Base-by-base conservation (phyloP, 495 filamentous ascomycete genomes). In the Xylaria cubensis region DNA sequence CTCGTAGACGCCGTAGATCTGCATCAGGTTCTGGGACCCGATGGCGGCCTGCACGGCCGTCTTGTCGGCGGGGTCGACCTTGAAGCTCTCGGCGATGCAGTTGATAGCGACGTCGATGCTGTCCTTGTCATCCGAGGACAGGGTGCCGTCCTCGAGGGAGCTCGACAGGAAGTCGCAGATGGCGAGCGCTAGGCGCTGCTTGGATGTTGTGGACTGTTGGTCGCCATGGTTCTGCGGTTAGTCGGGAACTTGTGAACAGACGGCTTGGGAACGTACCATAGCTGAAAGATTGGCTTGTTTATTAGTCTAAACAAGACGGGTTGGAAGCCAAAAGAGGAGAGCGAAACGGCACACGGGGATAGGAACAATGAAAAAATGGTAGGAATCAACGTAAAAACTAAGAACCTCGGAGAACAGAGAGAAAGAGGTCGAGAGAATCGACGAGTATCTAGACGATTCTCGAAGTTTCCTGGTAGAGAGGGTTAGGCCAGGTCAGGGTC, bases 161-260 rank as follows among this genome's bases (percentile, higher is more conserved):
- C 88, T 90, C 68, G 87, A 88, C 39, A 99, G 91, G 87, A 97
- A 99, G 84, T 97, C 94, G 84, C 97, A 92, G 82, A 99, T 94
- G 76, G 97, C 94, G 79, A 98, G 92, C 77, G 96, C 97, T 70
- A 99, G 90, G 83, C 95, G 93, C 86, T 99, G 97, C 84, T 97
- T 97, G 72, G 94, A 91, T 73, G 92, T 92, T 71, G 82, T 81
- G 59, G 80, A 76, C 82, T 84, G 56, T 62, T 26, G 53, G 29
- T 46, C 5, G 13, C 29, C 29, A 12, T 9, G 4, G 8, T 9
- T 7, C 10, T 39, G 8, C 32, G 44, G 46, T 67, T 53, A 67
- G 64, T 64, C 6, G 0, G 21, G 21, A 26, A 4, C 44, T 15
- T 8, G 42, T 26, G 2, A 29, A n/a, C n/a, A n/a, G n/a, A n/a